Evolutionary conservation across 352 stramenopile genomes (phyloP), one percentile per base, ranked within the genome.

Genomic region (Pythium apleroticum): DNA sequence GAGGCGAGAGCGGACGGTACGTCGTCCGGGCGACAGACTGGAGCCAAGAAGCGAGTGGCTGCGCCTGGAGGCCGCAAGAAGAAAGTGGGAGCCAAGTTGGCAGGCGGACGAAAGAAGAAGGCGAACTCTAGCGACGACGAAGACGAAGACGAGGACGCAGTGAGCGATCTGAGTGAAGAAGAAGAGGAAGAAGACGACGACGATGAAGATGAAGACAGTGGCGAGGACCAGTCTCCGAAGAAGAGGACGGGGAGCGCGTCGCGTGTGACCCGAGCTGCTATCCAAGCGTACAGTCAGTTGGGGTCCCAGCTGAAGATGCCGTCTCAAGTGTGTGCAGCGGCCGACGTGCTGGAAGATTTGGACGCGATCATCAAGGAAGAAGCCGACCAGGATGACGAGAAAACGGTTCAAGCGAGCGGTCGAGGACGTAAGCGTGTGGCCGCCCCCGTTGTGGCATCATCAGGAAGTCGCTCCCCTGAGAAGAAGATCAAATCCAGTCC

Each of bases 301-400:
- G 65, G 71, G 14, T 41, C 60, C 0, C 52, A 64, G 30, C n/a
- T 75, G 31, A 67, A 54, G 2, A 60, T 24, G 20, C 54, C 46
- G 15, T 81, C 73, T 27, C 66, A 84, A 59, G 74, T 82, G n/a
- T 75, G 66, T 45, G 73, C 68, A 15, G 74, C 69, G 0, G 69
- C 79, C 22, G 75, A 88, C 33, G 55, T 86, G 22, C 22, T 86
- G 31, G 71, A 68, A 2, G 72, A 75, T 65, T 60, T 88, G 30
- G 77, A 83, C 46, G 69, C 68, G 11, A 75, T 88, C 50, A 75
- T 86, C 49, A 69, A 76, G 25, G 46, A 60, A 15, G 74, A 81
- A 30, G 68, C 72, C 1, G 70, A 75, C 9, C 63, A 63, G 4
- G 68, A 69, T 22, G 62, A 80, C 19, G 65, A 56, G 39, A 27